Evolutionary conservation across 176 grass and related monocot genomes (phyloP).

Genomic region (Triticum timopheevii): DNA sequence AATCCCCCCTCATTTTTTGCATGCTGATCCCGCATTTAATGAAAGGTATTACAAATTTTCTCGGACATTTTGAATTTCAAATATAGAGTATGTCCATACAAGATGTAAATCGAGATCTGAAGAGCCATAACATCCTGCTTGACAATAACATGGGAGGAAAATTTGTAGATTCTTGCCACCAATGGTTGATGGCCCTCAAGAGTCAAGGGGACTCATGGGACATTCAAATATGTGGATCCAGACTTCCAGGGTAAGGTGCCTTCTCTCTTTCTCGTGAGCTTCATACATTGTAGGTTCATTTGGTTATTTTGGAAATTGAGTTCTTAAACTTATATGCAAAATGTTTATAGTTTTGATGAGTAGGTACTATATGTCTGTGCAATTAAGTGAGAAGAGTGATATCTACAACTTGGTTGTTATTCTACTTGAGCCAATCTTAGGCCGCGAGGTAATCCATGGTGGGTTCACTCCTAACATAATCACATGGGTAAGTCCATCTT

Average conservation of each 20-base stretch:
- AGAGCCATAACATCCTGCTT: slow-evolving; percentile 87
- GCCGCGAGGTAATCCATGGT: slow-evolving; percentile 64
- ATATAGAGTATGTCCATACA: slow-evolving; percentile 85
- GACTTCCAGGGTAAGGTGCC: slow-evolving; percentile 46
- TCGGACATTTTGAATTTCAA: slow-evolving; percentile 28
- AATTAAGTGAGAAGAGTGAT: not conserved
- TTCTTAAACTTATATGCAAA: not conserved
- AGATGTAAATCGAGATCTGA: slow-evolving; percentile 82
- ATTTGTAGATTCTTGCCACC: slow-evolving; percentile 66
- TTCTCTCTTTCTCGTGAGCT: not conserved
- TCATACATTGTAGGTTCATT: too few species aligned
- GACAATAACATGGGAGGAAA: slow-evolving; percentile 69
- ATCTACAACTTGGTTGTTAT: slow-evolving; percentile 15
- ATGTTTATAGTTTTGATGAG: not conserved
- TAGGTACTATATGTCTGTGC: slow-evolving; percentile 80
- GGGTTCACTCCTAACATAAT: slow-evolving; percentile 4
- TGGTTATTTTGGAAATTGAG: too few species aligned
- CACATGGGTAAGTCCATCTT: too few species aligned
- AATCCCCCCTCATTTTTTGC: too few species aligned
- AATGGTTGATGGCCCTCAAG: slow-evolving; percentile 57
- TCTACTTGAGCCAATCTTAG: slow-evolving; percentile 58
- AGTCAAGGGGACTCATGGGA: slow-evolving; percentile 71
- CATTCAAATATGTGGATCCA: slow-evolving; percentile 77
- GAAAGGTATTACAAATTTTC: not conserved
- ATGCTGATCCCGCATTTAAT: not conserved